Conservation (phyloP, 129 eudicot genomes). For the Rutidosis leptorrhynchoides region DNA sequence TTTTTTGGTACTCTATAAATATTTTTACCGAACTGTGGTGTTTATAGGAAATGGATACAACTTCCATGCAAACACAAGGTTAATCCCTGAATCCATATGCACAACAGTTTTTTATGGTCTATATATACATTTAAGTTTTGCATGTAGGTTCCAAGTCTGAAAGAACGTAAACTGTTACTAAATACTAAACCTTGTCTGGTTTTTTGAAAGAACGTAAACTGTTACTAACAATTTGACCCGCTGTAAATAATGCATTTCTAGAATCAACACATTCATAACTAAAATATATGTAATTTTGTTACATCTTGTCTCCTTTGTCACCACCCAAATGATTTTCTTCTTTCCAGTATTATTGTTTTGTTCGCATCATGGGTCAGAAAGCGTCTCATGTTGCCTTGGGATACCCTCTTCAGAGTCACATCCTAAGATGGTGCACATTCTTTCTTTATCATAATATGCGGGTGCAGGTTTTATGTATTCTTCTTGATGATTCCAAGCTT, state of each 20-base stretch:
- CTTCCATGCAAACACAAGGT: too few species aligned
- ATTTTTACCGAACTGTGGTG: too few species aligned
- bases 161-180: neutral
- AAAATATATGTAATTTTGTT: too few species aligned
- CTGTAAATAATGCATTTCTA: too few species aligned
- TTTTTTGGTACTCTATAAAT: too few species aligned
- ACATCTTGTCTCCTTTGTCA: too few species aligned
- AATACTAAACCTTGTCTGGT: constrained; percentile 8
- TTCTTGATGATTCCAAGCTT: neutral
- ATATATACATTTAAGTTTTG: too few species aligned
- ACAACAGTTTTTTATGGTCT: too few species aligned
- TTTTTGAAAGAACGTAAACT: constrained; percentile 63
- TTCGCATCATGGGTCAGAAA: constrained; percentile 93
- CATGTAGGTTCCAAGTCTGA: too few species aligned
- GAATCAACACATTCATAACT: too few species aligned
- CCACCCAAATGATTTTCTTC: constrained; percentile 1
- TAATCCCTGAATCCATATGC: too few species aligned
- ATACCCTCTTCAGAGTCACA: constrained; percentile 96
- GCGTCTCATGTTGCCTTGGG: constrained; percentile 96
- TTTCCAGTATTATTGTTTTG: constrained; percentile 83
- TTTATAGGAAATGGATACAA: too few species aligned
- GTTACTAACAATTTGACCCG: neutral
- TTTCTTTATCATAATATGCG: neutral
- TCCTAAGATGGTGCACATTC: constrained; percentile 73
- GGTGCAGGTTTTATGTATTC: neutral